Evolutionary conservation across 192 early-diverging fungal species (phyloP).

Genomic region (Chytriomyces confervae): DNA sequence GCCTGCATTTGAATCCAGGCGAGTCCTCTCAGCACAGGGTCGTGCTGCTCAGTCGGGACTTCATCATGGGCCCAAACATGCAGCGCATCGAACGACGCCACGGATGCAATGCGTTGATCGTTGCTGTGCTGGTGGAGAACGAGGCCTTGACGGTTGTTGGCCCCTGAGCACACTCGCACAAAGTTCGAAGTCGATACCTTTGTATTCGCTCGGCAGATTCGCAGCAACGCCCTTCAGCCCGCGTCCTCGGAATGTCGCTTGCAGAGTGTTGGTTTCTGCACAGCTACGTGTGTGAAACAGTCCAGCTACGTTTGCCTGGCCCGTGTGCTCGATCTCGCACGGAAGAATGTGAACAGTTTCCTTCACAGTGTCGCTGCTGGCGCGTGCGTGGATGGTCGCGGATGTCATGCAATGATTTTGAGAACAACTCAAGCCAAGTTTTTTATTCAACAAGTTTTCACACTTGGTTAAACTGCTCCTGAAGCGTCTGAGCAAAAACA

Average conservation of each 20-base stretch:
- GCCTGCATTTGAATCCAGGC: constrained; percentile 35
- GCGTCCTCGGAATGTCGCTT: constrained; percentile 40
- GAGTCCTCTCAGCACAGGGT: constrained; percentile 27
- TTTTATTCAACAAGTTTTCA: not conserved
- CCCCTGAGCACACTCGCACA: not conserved
- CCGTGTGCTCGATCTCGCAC: constrained; percentile 39
- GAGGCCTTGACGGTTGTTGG: not conserved
- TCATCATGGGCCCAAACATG: constrained; percentile 41
- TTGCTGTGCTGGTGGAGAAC: too few species aligned
- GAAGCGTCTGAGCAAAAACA: not conserved
- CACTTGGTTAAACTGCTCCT: constrained; percentile 5
- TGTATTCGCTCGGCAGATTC: constrained; percentile 28
- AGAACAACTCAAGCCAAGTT: too few species aligned
- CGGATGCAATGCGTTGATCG: not conserved
- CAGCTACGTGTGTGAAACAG: constrained; percentile 15
- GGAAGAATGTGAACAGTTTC: constrained; percentile 41
- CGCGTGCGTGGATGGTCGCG: too few species aligned
- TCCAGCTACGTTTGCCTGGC: constrained; percentile 35
- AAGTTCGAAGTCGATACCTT: constrained; percentile 21
- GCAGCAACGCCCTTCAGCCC: constrained; percentile 28
- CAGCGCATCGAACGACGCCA: constrained; percentile 26
- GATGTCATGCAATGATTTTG: too few species aligned
- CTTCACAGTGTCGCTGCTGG: not conserved
- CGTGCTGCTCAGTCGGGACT: constrained; percentile 11
- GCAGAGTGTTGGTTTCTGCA: not conserved